These are phyloP conservation scores for Leccinellum albellum DNA, from an alignment of 768 basidiomycete species.

Conservation along the genomic window DNA sequence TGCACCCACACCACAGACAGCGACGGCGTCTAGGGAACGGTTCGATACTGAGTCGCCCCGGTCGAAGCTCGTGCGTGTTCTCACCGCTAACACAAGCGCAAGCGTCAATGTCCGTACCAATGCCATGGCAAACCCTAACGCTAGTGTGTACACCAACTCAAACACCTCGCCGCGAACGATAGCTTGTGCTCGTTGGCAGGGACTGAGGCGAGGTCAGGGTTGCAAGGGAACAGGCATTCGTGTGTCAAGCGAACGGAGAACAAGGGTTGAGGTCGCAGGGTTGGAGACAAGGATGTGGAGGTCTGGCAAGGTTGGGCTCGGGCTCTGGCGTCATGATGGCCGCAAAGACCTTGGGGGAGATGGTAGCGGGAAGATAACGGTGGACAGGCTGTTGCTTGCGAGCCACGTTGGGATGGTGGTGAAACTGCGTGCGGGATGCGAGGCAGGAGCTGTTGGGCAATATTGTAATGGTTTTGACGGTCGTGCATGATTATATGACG, in stretches of 20 bases:
- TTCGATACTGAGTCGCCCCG: conserved; percentile 12
- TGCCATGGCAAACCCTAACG: too few relatives aligned
- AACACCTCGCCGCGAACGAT: not conserved
- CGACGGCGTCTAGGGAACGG: not conserved
- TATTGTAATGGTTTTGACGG: not conserved
- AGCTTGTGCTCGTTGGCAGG: not conserved
- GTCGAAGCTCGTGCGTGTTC: conserved; percentile 20
- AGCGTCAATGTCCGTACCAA: too few relatives aligned
- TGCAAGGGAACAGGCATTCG: not conserved
- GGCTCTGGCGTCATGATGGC: not conserved
- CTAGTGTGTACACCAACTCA: not conserved
- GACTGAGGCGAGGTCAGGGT: not conserved
- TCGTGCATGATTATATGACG: not conserved
- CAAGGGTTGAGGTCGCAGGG: conserved; percentile 8
- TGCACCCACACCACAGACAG: not conserved
- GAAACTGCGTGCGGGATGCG: conserved; percentile 21
- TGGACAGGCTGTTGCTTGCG: not conserved
- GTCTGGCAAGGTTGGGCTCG: not conserved
- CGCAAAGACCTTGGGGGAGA: not conserved
- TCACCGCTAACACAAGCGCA: not conserved
- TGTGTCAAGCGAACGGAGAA: conserved; percentile 3
- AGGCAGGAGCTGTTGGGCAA: not conserved
- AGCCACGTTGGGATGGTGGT: conserved; percentile 16
- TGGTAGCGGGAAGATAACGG: not conserved
- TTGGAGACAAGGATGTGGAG: not conserved